phyloP scores from a whole-genome alignment of 345 rosid genomes.

The Pseudoturritis turrita region DNA sequence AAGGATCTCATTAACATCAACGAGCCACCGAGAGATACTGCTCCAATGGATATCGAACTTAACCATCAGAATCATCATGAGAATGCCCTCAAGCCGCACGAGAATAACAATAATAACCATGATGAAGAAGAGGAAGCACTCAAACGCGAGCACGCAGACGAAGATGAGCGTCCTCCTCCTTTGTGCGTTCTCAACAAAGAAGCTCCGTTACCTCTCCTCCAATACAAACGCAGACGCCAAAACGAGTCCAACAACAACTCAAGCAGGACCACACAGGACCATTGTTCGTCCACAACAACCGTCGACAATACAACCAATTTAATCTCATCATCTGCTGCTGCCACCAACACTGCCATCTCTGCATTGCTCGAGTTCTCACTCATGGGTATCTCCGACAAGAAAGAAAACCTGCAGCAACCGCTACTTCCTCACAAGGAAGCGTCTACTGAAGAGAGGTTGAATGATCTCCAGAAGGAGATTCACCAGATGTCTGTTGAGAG shows the following conservation, averaged over 20 bases:
- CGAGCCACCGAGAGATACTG: slow-evolving; percentile 28
- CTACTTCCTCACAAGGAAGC: slow-evolving; percentile 16
- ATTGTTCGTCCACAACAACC: slow-evolving; percentile 58
- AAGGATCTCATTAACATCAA: slow-evolving; percentile 32
- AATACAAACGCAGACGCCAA: slow-evolving; percentile 70
- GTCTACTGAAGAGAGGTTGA: slow-evolving; percentile 29
- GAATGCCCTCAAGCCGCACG: neutral
- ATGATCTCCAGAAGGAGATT: slow-evolving; percentile 58
- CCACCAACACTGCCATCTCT: slow-evolving; percentile 64
- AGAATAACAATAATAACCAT: slow-evolving; percentile 3
- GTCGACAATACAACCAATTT: slow-evolving; percentile 43
- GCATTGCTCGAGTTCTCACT: slow-evolving; percentile 71
- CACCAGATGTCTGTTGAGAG: slow-evolving; percentile 66
- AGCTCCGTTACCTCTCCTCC: slow-evolving; percentile 59
- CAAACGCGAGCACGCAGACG: slow-evolving; percentile 24
- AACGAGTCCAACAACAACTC: slow-evolving; percentile 51
- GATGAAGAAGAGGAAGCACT: slow-evolving; percentile 12
- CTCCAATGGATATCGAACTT: slow-evolving; percentile 22
- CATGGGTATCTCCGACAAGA: slow-evolving; percentile 23
- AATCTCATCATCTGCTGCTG: slow-evolving; percentile 34
- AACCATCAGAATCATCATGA: slow-evolving; percentile 13
- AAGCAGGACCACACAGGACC: slow-evolving; percentile 48
- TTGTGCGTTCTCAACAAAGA: slow-evolving; percentile 53
- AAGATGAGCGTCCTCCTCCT: slow-evolving; percentile 43
- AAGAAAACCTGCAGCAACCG: neutral